A percentile compares a stretch with the other conserved stretches of the same genome.
Conservation (phyloP, 2,329 filamentous ascomycete genomes). For the Arthroderma uncinatum region DNA sequence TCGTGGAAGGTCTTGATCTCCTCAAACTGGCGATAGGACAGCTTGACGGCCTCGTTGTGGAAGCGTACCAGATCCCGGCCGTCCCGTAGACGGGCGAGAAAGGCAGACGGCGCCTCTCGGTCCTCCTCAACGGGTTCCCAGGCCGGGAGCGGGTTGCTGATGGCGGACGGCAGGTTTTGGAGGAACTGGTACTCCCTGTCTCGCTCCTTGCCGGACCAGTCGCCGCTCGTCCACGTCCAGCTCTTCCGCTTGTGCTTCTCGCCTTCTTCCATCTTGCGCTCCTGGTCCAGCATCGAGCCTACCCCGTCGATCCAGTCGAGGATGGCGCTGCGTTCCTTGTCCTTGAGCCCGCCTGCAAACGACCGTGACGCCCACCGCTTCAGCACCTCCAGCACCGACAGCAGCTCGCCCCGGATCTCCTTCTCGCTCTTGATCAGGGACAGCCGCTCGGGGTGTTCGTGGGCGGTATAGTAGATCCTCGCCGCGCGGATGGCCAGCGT, state of each 20-base stretch:
- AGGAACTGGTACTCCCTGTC: conserved; percentile 76
- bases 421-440: conserved; percentile 82
- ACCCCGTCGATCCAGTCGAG: conserved; percentile 69
- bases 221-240: conserved; percentile 70
- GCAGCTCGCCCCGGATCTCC: conserved; percentile 69
- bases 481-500: conserved; percentile 92
- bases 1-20: conserved; percentile 79
- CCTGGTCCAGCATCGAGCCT: conserved; percentile 60
- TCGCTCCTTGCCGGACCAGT: conserved; percentile 65
- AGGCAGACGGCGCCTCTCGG: conserved; percentile 44
- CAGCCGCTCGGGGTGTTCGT: conserved; percentile 74
- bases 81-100: conserved; percentile 62
- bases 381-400: conserved; percentile 77
- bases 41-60: conserved; percentile 79
- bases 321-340: conserved; percentile 67
- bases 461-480: conserved; percentile 91
- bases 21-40: conserved; percentile 76
- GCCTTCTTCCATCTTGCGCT: conserved; percentile 63
- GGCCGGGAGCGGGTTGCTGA: conserved; percentile 48
- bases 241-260: conserved; percentile 60
- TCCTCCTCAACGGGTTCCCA: conserved; percentile 41
- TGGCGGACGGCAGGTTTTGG: conserved; percentile 52
- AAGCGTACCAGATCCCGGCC: conserved; percentile 72
- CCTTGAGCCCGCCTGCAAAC: conserved; percentile 70
- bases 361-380: conserved; percentile 83